Conservation (phyloP, 1,284 basidiomycete genomes). For the Sanghuangporus sanghuang region DNA sequence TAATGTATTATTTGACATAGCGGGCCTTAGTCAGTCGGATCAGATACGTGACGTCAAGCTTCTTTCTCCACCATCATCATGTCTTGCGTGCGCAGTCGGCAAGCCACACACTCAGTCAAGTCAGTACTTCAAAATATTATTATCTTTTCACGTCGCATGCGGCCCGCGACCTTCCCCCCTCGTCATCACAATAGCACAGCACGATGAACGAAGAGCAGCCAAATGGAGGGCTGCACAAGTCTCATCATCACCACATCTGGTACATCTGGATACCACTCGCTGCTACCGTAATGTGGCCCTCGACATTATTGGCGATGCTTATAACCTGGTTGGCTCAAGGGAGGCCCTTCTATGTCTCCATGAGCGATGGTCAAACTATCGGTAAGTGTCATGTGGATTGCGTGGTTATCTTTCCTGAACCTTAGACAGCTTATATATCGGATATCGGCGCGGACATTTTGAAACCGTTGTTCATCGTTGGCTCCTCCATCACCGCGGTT, state of each 20-base stretch:
- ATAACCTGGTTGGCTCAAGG: constrained; percentile 56
- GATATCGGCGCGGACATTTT: constrained; percentile 65
- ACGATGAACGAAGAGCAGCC: background rate
- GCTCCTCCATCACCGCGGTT: constrained; percentile 53
- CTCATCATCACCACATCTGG: constrained; percentile 3
- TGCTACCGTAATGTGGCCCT: constrained; percentile 58
- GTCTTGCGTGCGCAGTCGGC: background rate
- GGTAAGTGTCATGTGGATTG: background rate
- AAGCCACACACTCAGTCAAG: background rate
- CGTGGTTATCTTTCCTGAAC: background rate
- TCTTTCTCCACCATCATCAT: background rate
- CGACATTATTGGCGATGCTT: constrained; percentile 58
- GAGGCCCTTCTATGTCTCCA: constrained; percentile 41
- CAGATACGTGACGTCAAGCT: too few relatives aligned
- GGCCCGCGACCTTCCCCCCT: background rate
- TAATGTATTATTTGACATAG: too few relatives aligned
- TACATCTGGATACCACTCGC: constrained; percentile 62
- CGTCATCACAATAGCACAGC: background rate
- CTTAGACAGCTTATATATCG: constrained; percentile 53
- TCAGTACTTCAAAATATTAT: background rate
- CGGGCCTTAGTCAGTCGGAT: too few relatives aligned
- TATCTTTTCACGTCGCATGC: background rate
- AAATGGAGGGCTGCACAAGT: background rate
- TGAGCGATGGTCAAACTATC: constrained; percentile 42
- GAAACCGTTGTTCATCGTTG: constrained; percentile 67